phyloP scores from a whole-genome alignment of 768 basidiomycete genomes.

The Leccinum barrowsii region DNA sequence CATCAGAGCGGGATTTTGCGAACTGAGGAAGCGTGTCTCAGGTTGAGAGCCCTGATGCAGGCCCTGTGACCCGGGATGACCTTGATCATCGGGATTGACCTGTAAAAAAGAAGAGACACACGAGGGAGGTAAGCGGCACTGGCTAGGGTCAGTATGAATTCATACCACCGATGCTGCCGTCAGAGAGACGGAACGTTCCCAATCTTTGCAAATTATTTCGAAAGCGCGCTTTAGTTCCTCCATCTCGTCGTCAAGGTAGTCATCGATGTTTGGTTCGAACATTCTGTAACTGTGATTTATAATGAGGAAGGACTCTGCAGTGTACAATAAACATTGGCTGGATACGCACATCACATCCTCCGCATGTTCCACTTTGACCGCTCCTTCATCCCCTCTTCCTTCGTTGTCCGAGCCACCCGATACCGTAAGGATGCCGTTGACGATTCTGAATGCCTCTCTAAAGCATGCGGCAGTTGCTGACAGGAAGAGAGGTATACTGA shows the following conservation, averaged over 20 bases:
- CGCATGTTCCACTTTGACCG: constrained; percentile 49
- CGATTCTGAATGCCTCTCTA: constrained; percentile 82
- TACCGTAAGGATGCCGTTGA: constrained; percentile 67
- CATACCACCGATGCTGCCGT: constrained; percentile 35
- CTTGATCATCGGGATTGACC: constrained; percentile 9
- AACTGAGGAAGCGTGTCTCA: constrained; percentile 66
- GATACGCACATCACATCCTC: constrained; percentile 80
- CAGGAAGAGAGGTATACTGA: constrained; percentile 69
- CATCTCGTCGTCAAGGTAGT: constrained; percentile 92
- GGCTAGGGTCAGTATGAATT: not conserved
- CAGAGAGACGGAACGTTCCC: constrained; percentile 57
- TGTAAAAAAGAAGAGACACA: not conserved
- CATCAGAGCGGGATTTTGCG: constrained; percentile 85
- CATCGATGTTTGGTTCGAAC: constrained; percentile 97
- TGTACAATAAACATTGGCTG: not conserved
- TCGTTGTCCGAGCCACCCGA: constrained; percentile 25
- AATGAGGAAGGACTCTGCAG: not conserved
- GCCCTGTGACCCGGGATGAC: not conserved
- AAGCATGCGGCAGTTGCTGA: constrained; percentile 89
- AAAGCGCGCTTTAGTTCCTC: constrained; percentile 75
- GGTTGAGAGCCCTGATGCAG: constrained; percentile 1
- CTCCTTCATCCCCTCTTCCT: constrained; percentile 2
- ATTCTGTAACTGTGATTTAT: constrained; percentile 68
- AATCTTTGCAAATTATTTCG: constrained; percentile 69
- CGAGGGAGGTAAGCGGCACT: not conserved